Evolutionary conservation across 768 basidiomycete species (phyloP), one percentile per base, ranked within the genome.

Genomic region (Suillus paluster): DNA sequence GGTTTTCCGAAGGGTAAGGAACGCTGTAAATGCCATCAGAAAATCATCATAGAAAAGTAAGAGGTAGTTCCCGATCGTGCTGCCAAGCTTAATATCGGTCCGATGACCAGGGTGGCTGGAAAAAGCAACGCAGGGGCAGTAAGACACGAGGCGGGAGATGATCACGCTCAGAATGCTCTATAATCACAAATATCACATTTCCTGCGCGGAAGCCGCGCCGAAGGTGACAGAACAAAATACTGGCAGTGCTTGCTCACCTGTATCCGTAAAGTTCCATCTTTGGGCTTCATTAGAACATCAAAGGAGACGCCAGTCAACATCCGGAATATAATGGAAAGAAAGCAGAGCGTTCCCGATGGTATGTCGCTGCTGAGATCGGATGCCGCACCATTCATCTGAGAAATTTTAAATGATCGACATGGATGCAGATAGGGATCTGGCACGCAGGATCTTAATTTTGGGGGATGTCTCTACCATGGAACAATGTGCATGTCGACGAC

Each of bases 261-360:
- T 99, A 99, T 33, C 97, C 97, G 73, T 97, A 99, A 72, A 99
- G 98, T 77, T 97, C 95, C 42, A 98, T 96, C 67, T 93, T 95
- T 5, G 97, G 94, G 73, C 97, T 98, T 69, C 19, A 42, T 53
- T 61, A 62, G 33, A 61, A n/a, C 39, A 8, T 57, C 39, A 63
- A 39, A 61, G 44, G 4, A 19, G n/a, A 25, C 45, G 23, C 54
- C 50, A 33, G 36, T 34, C 21, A 39, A 46, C 10, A n/a, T 61
- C 21, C 38, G 17, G 34, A 25, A 17, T 30, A 39, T 25, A 36
- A 41, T 30, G 15, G 23, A 60, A 6, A 39, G 14, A 33, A 54
- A 52, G 63, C 33, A 57, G 23, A 21, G 38, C 41, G 19, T 99
- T 99, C 5, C 97, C 97, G 30, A 99, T 86, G 92, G 78, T 89